phyloP scores from a whole-genome alignment of 75 land plant genomes.

The Adiantum capillusveneris region DNA sequence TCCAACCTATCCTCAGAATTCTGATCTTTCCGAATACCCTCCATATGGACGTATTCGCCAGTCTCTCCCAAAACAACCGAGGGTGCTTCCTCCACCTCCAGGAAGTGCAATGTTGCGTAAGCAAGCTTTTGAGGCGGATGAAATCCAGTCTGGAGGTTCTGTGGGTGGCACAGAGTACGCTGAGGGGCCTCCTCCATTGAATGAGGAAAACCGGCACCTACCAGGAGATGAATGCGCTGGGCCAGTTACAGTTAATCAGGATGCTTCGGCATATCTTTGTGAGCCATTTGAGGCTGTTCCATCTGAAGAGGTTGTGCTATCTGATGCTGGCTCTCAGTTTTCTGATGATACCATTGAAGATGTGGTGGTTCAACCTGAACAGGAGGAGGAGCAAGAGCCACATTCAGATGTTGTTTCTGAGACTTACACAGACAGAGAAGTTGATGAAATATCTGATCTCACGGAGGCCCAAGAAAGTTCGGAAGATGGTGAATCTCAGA shows the following conservation, averaged over 20 bases:
- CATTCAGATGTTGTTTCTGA: conserved; percentile 2
- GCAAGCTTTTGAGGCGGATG: background rate
- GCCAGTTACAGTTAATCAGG: no score
- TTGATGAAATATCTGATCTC: conserved; percentile 3
- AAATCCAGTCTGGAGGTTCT: background rate
- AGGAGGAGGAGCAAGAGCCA: background rate
- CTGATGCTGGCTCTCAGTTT: conserved; percentile 1
- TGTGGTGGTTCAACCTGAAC: background rate
- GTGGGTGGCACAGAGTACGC: no score
- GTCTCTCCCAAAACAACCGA: conserved; percentile 72
- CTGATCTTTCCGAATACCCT: conserved; percentile 45
- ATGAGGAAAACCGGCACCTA: no score
- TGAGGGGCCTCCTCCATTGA: no score
- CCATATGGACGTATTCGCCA: conserved; percentile 64
- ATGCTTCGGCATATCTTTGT: no score
- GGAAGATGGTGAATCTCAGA: background rate
- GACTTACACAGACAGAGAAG: conserved; percentile 1
- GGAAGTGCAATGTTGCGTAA: background rate
- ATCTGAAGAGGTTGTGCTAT: background rate
- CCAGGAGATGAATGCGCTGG: no score
- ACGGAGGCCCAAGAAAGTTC: background rate
- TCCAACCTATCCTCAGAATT: conserved; percentile 31
- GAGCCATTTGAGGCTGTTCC: background rate
- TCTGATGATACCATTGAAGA: conserved; percentile 3
- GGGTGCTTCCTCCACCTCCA: conserved; percentile 54